Evolutionary conservation across 805 yeast species (phyloP).

Genomic region (Blastobotrys terrestris): DNA sequence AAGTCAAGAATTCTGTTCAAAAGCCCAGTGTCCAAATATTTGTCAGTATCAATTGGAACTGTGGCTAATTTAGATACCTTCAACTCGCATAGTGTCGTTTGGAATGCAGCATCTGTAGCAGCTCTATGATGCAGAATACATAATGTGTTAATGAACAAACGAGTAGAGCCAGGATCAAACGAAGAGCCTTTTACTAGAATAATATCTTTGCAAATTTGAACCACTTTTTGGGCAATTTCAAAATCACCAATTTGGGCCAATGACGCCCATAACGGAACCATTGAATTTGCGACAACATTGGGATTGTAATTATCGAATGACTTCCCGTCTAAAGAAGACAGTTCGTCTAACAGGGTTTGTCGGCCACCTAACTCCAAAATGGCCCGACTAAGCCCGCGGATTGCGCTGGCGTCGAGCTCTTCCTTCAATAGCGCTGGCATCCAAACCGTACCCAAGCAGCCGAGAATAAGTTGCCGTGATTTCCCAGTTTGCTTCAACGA

Average conservation of each 20-base stretch:
- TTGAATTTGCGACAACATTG: neutral
- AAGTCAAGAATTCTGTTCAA: constrained; percentile 1
- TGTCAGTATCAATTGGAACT: neutral
- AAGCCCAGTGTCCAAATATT: neutral
- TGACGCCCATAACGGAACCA: constrained; percentile 1
- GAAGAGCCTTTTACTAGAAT: neutral
- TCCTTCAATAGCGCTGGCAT: constrained; percentile 10
- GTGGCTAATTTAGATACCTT: neutral
- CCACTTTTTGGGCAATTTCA: neutral
- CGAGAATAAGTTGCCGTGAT: constrained; percentile 18
- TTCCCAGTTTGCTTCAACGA: constrained; percentile 13
- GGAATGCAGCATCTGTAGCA: neutral
- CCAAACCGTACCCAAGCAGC: constrained; percentile 20
- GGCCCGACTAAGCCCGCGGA: constrained; percentile 14
- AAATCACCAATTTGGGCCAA: neutral
- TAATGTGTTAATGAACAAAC: neutral
- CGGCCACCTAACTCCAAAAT: constrained; percentile 8
- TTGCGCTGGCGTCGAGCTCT: constrained; percentile 1
- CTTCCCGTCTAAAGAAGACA: neutral
- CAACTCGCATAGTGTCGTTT: neutral
- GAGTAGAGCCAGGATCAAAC: neutral
- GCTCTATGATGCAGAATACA: neutral
- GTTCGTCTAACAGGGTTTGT: neutral
- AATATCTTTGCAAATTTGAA: neutral
- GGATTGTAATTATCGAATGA: neutral